These are phyloP conservation scores for Purpureocillium takamizusanense DNA, from an alignment of 2,329 filamentous ascomycete genomes.

Conservation along the genomic window DNA sequence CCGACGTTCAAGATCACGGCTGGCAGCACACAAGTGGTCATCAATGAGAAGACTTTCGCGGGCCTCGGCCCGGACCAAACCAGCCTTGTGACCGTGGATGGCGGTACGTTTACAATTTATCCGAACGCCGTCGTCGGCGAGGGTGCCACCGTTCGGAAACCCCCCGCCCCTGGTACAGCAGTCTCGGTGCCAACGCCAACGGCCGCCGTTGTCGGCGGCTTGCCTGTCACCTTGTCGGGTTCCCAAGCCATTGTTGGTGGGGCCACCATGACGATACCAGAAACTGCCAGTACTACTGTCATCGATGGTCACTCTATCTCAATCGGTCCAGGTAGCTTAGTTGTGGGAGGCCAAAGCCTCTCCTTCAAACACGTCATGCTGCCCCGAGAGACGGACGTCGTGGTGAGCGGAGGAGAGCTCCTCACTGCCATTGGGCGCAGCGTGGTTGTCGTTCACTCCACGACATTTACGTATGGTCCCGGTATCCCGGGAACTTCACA, in stretches of 20 bases:
- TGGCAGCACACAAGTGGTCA: constrained; percentile 34
- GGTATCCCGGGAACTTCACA: constrained; percentile 21
- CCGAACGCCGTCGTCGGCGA: constrained; percentile 35
- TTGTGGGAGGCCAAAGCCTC: constrained; percentile 27
- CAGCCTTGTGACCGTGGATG: constrained; percentile 28
- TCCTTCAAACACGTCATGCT: constrained; percentile 21
- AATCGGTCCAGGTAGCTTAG: constrained; percentile 23
- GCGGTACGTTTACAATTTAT: constrained; percentile 36
- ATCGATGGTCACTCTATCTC: constrained; percentile 23
- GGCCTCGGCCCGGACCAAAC: constrained; percentile 24
- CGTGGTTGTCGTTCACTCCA: constrained; percentile 30
- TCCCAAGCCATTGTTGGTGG: constrained; percentile 31
- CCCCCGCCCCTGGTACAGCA: constrained; percentile 19
- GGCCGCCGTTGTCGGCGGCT: constrained; percentile 25
- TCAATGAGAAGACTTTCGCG: constrained; percentile 36
- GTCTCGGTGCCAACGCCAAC: constrained; percentile 24
- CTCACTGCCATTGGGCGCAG: constrained; percentile 33
- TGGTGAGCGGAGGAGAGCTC: constrained; percentile 39
- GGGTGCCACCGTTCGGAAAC: constrained; percentile 34
- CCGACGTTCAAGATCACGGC: constrained; percentile 32
- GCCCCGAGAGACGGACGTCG: constrained; percentile 27
- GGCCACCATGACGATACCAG: constrained; percentile 31
- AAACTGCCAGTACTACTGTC: constrained; percentile 22
- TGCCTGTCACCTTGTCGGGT: constrained; percentile 32
- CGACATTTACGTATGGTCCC: constrained; percentile 36